A percentile compares a stretch with the other conserved stretches of the same genome.
Conservation (phyloP, 1,139 yeast species). For the Yamadazyma dendronema region DNA sequence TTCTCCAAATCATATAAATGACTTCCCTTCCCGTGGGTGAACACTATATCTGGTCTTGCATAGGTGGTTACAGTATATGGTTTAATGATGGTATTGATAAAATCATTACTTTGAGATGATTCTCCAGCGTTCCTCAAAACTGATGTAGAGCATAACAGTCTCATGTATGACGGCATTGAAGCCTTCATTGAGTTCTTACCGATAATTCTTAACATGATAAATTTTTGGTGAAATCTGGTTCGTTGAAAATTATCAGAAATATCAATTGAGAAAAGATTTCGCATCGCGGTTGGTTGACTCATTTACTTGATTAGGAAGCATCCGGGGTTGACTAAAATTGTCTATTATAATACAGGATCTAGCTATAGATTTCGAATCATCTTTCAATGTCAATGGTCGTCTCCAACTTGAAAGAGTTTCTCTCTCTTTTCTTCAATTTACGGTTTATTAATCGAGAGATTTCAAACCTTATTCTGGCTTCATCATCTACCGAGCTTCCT, state of each 20-base stretch:
- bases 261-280: constrained; percentile 18
- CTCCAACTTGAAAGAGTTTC: constrained; percentile 42
- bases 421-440: constrained; percentile 23
- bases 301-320: constrained; percentile 9
- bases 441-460: constrained; percentile 46
- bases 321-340: too few relatives aligned
- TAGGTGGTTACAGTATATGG: constrained; percentile 80
- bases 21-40: constrained; percentile 73
- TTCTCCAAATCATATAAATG: constrained; percentile 75
- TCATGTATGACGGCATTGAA: not conserved
- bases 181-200: not conserved
- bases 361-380: too few relatives aligned
- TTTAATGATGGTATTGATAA: constrained; percentile 35
- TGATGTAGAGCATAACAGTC: constrained; percentile 1
- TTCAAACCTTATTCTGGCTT: constrained; percentile 53
- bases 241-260: not conserved
- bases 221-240: too few relatives aligned
- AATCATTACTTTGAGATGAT: constrained; percentile 31
- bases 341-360: not conserved
- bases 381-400: constrained; percentile 63
- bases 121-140: constrained; percentile 14
- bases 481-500: constrained; percentile 74
- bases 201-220: not conserved
- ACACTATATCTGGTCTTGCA: constrained; percentile 70
- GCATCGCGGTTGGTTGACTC: constrained; percentile 44